These are phyloP conservation scores for Fusarium equiseti DNA, from an alignment of 2,329 filamentous ascomycete genomes.

Conservation along the genomic window DNA sequence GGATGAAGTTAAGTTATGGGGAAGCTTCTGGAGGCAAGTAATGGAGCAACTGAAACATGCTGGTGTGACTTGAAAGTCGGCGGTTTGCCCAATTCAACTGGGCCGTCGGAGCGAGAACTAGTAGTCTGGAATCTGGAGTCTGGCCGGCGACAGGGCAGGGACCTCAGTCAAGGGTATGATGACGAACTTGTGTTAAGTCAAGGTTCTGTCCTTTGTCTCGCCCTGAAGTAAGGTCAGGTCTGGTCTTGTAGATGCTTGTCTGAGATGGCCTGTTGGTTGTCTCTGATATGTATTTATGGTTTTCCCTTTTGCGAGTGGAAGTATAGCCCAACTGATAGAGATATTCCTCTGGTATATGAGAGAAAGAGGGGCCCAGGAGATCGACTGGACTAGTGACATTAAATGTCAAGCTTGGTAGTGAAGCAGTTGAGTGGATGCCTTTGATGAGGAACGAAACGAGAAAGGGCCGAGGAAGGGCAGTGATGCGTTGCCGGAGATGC, in stretches of 20 bases:
- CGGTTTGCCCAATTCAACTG: slow-evolving; percentile 47
- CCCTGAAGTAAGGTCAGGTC: slow-evolving; percentile 13
- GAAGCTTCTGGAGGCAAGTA: slow-evolving; percentile 42
- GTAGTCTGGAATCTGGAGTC: slow-evolving; percentile 19
- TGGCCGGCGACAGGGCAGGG: slow-evolving; percentile 29
- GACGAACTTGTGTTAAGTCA: slow-evolving; percentile 38
- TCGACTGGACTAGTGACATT: slow-evolving; percentile 4
- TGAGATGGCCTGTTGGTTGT: slow-evolving; percentile 24
- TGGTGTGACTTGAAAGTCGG: slow-evolving; percentile 51
- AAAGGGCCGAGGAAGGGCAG: slow-evolving; percentile 43
- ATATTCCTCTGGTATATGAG: neutral
- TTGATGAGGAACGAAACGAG: slow-evolving; percentile 36
- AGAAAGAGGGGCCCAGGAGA: slow-evolving; percentile 6
- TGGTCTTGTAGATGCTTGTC: slow-evolving; percentile 17
- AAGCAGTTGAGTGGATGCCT: slow-evolving; percentile 14
- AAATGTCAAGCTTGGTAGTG: slow-evolving; percentile 27
- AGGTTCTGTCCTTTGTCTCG: slow-evolving; percentile 32
- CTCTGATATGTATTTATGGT: slow-evolving; percentile 23
- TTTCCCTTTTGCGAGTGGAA: slow-evolving; percentile 7
- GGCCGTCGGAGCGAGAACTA: slow-evolving; percentile 38
- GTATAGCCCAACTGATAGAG: neutral
- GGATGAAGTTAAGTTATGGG: slow-evolving; percentile 40
- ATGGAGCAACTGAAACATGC: slow-evolving; percentile 52
- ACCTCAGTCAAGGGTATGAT: slow-evolving; percentile 14
- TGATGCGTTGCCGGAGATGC: slow-evolving; percentile 27